Base-by-base conservation (phyloP, 805 yeast genomes). In the Candida broadrunensis region DNA sequence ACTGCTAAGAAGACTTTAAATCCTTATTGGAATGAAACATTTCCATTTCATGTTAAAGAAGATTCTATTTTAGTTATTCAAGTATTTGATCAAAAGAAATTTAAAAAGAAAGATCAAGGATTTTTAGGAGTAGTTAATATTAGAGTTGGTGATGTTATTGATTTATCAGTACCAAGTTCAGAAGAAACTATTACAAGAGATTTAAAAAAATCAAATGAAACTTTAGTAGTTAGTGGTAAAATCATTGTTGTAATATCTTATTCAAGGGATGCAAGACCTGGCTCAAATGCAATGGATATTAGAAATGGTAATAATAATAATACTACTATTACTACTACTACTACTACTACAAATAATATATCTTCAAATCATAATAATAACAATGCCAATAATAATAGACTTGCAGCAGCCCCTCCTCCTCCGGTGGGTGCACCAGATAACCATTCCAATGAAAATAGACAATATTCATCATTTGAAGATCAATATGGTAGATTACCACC, bases 21-120 rank as follows among this genome's bases (percentile, higher is more conserved):
- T 56, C 99, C 99, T 9, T 93, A 90, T 66, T 93, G 99, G 99
- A 90, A 93, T 65, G 97, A 93, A 65, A 70, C 85, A 2, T 93
- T 91, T 57, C 78, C 78, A 41, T 89, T 93, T 64, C 77, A 75
- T 39, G 73, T 81, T 44, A 85, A 83, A 31, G 95, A 86, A 55
- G 85, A 85, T 56, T 85, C 95, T 7, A 86, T 90, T 33, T 71
- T 93, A 38, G 95, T 91, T 12, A 80, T 93, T 46, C 98, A 93
- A 63, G 93, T 93, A 6, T 93, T 93, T 65, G 98, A 93, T 63
- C 98, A 91, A 62, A 90, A 89, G 62, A 93, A 93, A 65, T 93
- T 93, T 71, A 93, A 93, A 63, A 89, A 88, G 80, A 90, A 89
- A 76, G 99, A 93, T 61, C 99, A 93, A 65, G 99, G 99, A 4